A percentile compares a stretch with the other conserved stretches of the same genome.
Evolutionary conservation across 805 yeast genomes (phyloP).

Genomic region (Nakazawaea siamensis): DNA sequence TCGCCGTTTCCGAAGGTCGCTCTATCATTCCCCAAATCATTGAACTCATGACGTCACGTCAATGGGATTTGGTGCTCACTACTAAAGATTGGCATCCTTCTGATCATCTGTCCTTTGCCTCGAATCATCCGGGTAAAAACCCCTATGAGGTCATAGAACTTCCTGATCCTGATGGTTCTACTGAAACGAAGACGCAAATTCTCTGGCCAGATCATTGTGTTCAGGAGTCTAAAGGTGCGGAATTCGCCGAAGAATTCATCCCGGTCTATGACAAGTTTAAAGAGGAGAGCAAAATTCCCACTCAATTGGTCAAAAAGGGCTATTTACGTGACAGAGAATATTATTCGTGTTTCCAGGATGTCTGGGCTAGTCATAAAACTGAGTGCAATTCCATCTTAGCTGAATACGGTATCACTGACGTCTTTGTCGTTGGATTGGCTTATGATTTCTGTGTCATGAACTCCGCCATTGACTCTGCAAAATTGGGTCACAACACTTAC

Average conservation of each 20-base stretch:
- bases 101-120: conserved; percentile 77
- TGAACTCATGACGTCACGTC: conserved; percentile 28
- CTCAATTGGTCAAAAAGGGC: conserved; percentile 59
- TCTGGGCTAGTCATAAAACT: conserved; percentile 66
- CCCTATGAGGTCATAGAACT: conserved; percentile 47
- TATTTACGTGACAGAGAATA: conserved; percentile 65
- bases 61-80: conserved; percentile 61
- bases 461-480: conserved; percentile 64
- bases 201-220: conserved; percentile 94
- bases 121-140: conserved; percentile 35
- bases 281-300: conserved; percentile 27
- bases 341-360: conserved; percentile 80
- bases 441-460: conserved; percentile 79
- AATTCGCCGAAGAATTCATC: conserved; percentile 44
- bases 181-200: conserved; percentile 25
- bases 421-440: conserved; percentile 76
- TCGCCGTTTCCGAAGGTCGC: conserved; percentile 66
- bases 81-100: conserved; percentile 88
- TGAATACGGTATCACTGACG: conserved; percentile 42
- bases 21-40: conserved; percentile 44
- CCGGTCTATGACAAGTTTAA: conserved; percentile 22
- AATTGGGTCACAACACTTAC: conserved; percentile 52
- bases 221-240: conserved; percentile 60
- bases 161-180: conserved; percentile 36
- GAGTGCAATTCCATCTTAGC: conserved; percentile 46